Conservation (phyloP, 352 stramenopile species). For the Globisporangium ultimum region DNA sequence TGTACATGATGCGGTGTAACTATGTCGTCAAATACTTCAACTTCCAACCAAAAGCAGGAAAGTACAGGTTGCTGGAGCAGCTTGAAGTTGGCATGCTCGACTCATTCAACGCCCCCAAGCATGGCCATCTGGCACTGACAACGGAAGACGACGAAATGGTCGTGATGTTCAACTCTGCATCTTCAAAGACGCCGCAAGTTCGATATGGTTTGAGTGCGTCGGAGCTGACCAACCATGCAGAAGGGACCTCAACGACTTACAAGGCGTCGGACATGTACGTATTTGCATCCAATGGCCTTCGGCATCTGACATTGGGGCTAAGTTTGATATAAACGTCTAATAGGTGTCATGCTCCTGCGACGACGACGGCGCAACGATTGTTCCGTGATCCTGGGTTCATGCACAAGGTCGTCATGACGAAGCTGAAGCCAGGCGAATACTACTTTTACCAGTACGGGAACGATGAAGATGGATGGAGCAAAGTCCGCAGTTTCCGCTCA, state of each 20-base stretch:
- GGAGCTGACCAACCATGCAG: conserved; percentile 3
- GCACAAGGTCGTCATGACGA: conserved; percentile 55
- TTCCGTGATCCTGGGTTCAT: conserved; percentile 65
- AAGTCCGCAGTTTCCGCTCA: no score
- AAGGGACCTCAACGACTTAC: conserved; percentile 3
- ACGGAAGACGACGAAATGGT: conserved; percentile 45
- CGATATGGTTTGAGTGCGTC: conserved; percentile 38
- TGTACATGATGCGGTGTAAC: conserved; percentile 59
- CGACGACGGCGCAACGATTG: conserved; percentile 26
- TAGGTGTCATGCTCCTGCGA: conserved; percentile 62
- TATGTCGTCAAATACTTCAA: conserved; percentile 61
- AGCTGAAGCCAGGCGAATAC: conserved; percentile 30
- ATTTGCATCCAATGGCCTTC: not conserved
- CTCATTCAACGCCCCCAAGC: conserved; percentile 49
- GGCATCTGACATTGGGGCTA: no score
- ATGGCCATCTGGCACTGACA: conserved; percentile 63
- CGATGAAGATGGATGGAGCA: conserved; percentile 27
- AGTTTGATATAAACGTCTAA: not conserved
- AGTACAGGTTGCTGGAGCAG: conserved; percentile 24
- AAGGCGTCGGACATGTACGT: conserved; percentile 40
- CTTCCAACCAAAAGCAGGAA: conserved; percentile 17
- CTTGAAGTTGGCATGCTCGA: conserved; percentile 44
- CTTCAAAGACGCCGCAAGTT: conserved; percentile 29
- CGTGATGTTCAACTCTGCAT: conserved; percentile 68
- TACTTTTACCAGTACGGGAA: conserved; percentile 75